These are phyloP conservation scores for Fraxinus cuspidata DNA, from an alignment of 257 asterid species.

Conservation along the genomic window DNA sequence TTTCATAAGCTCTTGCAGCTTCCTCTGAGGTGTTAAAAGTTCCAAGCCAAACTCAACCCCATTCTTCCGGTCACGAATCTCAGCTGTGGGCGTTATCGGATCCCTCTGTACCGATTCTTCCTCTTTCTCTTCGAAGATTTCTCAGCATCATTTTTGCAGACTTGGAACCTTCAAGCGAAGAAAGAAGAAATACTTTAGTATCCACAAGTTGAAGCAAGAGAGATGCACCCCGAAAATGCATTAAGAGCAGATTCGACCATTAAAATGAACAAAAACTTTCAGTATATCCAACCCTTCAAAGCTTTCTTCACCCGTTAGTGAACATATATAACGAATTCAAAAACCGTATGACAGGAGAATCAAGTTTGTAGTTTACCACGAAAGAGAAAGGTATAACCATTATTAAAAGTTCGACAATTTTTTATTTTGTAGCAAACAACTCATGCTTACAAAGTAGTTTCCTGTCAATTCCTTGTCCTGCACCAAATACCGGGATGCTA, in stretches of 20 bases:
- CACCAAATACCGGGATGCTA: too few relatives aligned
- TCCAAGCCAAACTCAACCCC: slow-evolving; percentile 40
- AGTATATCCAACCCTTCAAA: neutral
- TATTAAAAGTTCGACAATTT: too few relatives aligned
- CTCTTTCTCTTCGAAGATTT: slow-evolving; percentile 37
- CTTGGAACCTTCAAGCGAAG: slow-evolving; percentile 30
- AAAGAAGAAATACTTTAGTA: neutral
- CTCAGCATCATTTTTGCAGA: slow-evolving; percentile 31
- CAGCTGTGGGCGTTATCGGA: slow-evolving; percentile 41
- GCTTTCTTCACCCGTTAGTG: neutral
- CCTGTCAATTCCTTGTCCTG: too few relatives aligned
- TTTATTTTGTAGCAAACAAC: too few relatives aligned
- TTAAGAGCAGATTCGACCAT: neutral
- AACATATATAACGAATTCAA: too few relatives aligned
- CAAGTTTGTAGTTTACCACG: too few relatives aligned
- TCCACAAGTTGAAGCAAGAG: neutral
- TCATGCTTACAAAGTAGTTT: too few relatives aligned
- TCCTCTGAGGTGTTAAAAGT: slow-evolving; percentile 55
- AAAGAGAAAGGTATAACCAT: too few relatives aligned
- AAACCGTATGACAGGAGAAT: too few relatives aligned
- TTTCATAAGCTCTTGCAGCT: slow-evolving; percentile 43
- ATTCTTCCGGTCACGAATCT: slow-evolving; percentile 34
- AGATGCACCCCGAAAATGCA: neutral
- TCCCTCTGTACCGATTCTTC: slow-evolving; percentile 36
- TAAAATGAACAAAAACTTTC: too few relatives aligned